Conservation (phyloP, 2,329 filamentous ascomycete genomes). For the Aureobasidium zeae region DNA sequence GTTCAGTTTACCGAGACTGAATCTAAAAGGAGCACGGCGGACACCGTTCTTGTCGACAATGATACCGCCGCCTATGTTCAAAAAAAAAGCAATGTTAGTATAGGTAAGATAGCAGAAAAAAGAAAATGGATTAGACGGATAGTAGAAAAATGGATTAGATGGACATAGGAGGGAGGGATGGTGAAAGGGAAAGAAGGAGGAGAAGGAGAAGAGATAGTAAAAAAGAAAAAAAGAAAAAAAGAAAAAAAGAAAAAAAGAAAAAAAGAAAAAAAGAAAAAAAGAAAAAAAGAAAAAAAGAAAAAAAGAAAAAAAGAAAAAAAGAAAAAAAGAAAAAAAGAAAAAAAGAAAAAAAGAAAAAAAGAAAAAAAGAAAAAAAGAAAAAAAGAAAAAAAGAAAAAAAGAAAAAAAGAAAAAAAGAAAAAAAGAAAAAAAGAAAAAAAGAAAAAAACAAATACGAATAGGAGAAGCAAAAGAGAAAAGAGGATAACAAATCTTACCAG, state of each 20-base stretch:
- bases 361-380: no score
- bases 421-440: no score
- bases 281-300: background rate
- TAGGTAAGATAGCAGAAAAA: background rate
- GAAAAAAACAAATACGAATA: no score
- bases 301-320: no score
- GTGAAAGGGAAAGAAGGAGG: no score
- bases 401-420: background rate
- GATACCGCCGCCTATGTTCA: constrained; percentile 39
- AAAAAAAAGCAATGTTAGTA: background rate
- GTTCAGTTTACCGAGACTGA: constrained; percentile 42
- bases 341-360: background rate
- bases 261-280: background rate
- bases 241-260: no score
- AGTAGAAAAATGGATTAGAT: no score
- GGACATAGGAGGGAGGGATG: no score
- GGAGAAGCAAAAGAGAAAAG: background rate
- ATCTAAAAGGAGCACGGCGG: constrained; percentile 42
- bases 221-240: background rate
- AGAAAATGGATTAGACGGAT: background rate
- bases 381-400: background rate
- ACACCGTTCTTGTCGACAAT: constrained; percentile 45
- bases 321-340: background rate
- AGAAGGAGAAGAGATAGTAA: no score
- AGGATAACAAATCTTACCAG: constrained; percentile 28